Evolutionary conservation across 805 yeast genomes (phyloP).

Genomic region (Wickerhamomyces kurtzmanii): DNA sequence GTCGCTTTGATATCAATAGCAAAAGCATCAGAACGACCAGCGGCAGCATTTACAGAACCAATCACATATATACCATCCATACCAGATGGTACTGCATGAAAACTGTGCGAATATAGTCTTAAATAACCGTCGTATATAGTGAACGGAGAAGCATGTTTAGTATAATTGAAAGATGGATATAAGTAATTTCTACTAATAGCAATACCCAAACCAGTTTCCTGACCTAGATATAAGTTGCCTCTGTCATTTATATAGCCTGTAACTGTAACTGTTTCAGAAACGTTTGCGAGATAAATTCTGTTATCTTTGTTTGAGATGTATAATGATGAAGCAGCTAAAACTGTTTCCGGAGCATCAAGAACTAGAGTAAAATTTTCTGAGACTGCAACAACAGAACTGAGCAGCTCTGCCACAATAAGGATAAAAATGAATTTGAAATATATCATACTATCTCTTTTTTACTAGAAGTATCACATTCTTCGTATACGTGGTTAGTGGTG

Average conservation of each 20-base stretch:
- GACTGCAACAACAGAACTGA: constrained; percentile 5
- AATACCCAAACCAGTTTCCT: neutral
- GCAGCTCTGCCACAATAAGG: too few species aligned
- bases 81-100: constrained; percentile 4
- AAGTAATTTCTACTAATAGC: constrained; percentile 1
- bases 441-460: too few species aligned
- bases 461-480: too few species aligned
- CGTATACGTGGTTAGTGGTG: too few species aligned
- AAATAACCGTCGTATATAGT: constrained; percentile 2
- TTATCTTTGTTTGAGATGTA: constrained; percentile 8
- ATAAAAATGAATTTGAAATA: too few species aligned
- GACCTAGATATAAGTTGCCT: too few species aligned
- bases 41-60: constrained; percentile 4
- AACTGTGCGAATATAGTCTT: constrained; percentile 2
- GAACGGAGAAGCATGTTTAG: constrained; percentile 1
- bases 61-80: constrained; percentile 1
- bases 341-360: constrained; percentile 8
- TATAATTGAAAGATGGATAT: neutral
- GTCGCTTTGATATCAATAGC: constrained; percentile 1
- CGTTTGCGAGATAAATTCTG: constrained; percentile 3
- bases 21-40: constrained; percentile 1
- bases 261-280: constrained; percentile 1
- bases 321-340: constrained; percentile 13
- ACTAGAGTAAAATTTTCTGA: constrained; percentile 3
- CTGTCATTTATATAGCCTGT: too few species aligned